A percentile compares a stretch with the other conserved stretches of the same genome.
These are phyloP conservation scores for Pleurostoma richardsiae DNA, from an alignment of 2,329 filamentous ascomycete genomes.

Conservation along the genomic window DNA sequence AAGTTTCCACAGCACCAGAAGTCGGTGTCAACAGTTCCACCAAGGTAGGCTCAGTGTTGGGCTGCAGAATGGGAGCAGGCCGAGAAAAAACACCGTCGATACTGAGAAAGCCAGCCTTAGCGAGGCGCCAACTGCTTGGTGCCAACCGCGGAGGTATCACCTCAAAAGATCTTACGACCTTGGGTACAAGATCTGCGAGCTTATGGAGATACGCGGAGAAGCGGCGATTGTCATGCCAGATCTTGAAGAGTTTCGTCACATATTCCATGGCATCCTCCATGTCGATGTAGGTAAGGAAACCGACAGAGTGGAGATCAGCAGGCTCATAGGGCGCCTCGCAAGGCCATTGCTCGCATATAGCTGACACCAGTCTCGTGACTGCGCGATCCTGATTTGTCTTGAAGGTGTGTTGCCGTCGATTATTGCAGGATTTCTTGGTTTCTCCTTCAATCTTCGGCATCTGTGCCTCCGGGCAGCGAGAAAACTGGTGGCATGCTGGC, in stretches of 20 bases:
- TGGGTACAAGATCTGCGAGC: no score
- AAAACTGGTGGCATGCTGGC: background rate
- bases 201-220: conserved; percentile 15
- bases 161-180: conserved; percentile 1
- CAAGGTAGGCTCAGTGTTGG: background rate
- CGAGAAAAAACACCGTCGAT: background rate
- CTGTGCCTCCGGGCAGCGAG: background rate
- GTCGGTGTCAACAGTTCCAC: background rate
- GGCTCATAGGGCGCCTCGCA: background rate
- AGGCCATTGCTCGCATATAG: background rate
- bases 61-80: background rate
- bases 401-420: background rate
- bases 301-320: no score
- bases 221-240: conserved; percentile 19
- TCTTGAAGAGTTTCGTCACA: conserved; percentile 7
- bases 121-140: background rate
- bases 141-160: background rate
- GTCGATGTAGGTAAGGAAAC: conserved; percentile 8
- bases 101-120: background rate
- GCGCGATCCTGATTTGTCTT: background rate
- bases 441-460: background rate
- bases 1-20: background rate
- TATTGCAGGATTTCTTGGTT: background rate
- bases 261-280: conserved; percentile 8
- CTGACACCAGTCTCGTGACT: background rate